Base-by-base conservation (phyloP, 2,329 filamentous ascomycete species). In the Hypomyces perniciosus region DNA sequence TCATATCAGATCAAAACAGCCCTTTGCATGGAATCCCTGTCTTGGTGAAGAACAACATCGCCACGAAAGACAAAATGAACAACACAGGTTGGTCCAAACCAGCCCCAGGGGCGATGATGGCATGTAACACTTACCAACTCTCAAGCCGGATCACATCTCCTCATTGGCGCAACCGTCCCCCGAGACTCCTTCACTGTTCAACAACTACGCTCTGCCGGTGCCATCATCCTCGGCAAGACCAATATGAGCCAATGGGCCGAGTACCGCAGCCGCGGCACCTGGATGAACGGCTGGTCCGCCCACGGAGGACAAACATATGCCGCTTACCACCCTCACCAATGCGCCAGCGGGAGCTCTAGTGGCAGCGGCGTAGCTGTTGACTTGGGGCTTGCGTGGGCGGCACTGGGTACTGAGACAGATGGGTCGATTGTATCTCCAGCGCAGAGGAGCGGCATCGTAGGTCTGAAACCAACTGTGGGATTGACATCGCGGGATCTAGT, bases 391-490 rank as follows among this genome's bases (percentile, higher is more conserved):
- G 79, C 80, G 0, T 67, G 78, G 44, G 83, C 78, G 6, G 60
- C 76, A 1, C 62, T 87, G 4, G 84, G 83, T 2, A 81, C 81
- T 0, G 84, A 84, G 61, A 60, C 60, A 12, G 48, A 66, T 70
- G 12, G 83, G 3, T 84, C 79, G 10, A 84, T 87, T 44, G 57
- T 86, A 1, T 74, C 70, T 4, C 84, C 84, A 0, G 61, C 70
- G 1, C 55, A 64, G 28, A 50, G 57, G 1, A 84, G 79, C 64
- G 83, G 84, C 48, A 55, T 86, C 1, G 83, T 86, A 0, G 84
- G 81, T 2, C 82, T 88, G 62, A 85, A 84, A 61, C 81, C 84
- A 1, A 84, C 82, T 0, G 79, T 86, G 1, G 84, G 84, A 0
- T 69, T 87, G 4, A 85, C 79, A 0, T 83, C 80, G 1, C 70